phyloP scores from a whole-genome alignment of 192 early-diverging fungal genomes.

The Linnemannia elongata region DNA sequence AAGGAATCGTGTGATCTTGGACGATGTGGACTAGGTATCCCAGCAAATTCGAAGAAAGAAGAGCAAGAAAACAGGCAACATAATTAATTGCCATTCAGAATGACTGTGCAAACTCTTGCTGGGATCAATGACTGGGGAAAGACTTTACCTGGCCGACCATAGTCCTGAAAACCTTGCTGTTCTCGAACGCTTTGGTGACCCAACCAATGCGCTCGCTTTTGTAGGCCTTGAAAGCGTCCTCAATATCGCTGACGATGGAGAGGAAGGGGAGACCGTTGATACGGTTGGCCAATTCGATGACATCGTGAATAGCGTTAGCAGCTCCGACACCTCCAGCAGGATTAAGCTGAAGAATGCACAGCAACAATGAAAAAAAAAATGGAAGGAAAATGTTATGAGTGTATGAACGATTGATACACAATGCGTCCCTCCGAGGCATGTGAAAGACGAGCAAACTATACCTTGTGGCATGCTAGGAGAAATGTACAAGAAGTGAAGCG shows the following conservation, averaged over 20 bases:
- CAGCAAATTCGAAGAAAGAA: too few relatives aligned
- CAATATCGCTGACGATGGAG: background rate
- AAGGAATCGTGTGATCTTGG: background rate
- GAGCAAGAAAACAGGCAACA: background rate
- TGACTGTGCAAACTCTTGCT: too few relatives aligned
- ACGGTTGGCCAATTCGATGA: slow-evolving; percentile 18
- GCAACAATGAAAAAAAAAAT: too few relatives aligned
- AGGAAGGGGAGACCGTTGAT: slow-evolving; percentile 9
- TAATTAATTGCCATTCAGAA: background rate
- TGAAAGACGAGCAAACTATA: background rate
- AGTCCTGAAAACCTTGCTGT: background rate
- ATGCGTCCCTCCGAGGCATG: too few relatives aligned
- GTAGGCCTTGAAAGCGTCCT: slow-evolving; percentile 29
- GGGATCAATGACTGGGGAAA: too few relatives aligned
- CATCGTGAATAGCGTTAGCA: slow-evolving; percentile 25
- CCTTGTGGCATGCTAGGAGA: background rate
- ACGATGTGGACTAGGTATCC: background rate
- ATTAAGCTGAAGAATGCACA: background rate
- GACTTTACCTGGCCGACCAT: background rate
- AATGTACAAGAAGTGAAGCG: background rate
- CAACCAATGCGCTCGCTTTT: slow-evolving; percentile 2
- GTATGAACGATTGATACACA: too few relatives aligned
- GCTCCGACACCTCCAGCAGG: background rate
- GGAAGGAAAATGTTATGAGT: too few relatives aligned
- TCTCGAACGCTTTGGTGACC: background rate